Evolutionary conservation across 2,329 filamentous ascomycete genomes (phyloP), one percentile per base, ranked within the genome.

Genomic region (Aspergillus melleus): DNA sequence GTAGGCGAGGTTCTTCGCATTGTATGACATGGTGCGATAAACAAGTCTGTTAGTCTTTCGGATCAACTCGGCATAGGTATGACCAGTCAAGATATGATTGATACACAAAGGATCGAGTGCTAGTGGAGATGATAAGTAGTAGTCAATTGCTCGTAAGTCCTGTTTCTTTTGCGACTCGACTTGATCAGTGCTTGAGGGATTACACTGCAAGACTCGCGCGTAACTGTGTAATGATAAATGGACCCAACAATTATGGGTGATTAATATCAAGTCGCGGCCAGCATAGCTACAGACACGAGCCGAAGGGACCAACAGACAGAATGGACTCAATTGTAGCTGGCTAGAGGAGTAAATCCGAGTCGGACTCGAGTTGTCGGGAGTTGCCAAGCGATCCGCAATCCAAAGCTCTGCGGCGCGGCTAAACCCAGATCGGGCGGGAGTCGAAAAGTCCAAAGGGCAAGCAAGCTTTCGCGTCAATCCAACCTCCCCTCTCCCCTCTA

Each of bases 1-100:
- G 57, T 80, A 80, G 58, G 70, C 73, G 54, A 80, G 74, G 56
- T 76, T 72, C 64, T 80, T 80, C 19, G 77, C 69, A 53, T 79
- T 79, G 66, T 73, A 76, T 20, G 72, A 69, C 76, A 79, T 79
- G 56, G 54, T 66, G 49, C 50, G 39, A 32, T n/a, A 29, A 29
- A 19, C 14, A 57, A 26, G 29, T 6, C 39, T 20, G 44, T 47
- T 24, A 12, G 19, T 24, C 22, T 20, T 24, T 4, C 12, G 16
- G 14, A 20, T 20, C 44, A 24, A 24, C 44, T 24, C 6, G 10
- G 22, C 44, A 47, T 46, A n/a, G 16, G 12, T 12, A 16, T 24
- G 16, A n/a, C 36, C 36, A n/a, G 36, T 16, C 14, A n/a, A 12
- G 14, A 3, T n/a, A 39, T 6, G 14, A 42, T 14, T 14, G 36